Conservation (phyloP, 164 flowering plant species). For the Vitis riparia region DNA sequence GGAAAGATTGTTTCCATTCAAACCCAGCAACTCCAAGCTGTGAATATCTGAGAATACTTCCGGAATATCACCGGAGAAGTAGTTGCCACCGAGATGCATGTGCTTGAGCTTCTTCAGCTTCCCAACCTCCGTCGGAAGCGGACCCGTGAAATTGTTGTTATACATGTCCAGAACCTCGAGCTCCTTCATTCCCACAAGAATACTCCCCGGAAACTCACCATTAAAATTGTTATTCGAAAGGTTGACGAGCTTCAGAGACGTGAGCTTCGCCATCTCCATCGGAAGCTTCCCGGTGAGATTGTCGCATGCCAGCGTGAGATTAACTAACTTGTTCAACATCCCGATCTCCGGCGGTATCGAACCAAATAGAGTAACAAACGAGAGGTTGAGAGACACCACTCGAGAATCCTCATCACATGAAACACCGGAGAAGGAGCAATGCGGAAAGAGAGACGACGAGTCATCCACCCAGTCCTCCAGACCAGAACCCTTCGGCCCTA, state of each 20-base stretch:
- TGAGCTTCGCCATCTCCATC: constrained; percentile 39
- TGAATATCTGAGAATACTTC: constrained; percentile 44
- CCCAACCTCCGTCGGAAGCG: constrained; percentile 46
- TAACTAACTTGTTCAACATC: constrained; percentile 44
- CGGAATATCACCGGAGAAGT: constrained; percentile 71
- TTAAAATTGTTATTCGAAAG: constrained; percentile 59
- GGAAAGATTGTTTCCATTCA: constrained; percentile 56
- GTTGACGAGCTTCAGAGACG: constrained; percentile 52
- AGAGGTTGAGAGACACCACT: constrained; percentile 59
- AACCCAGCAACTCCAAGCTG: constrained; percentile 55
- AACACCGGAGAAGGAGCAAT: constrained; percentile 78
- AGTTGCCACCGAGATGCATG: constrained; percentile 72
- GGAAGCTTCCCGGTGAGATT: constrained; percentile 80
- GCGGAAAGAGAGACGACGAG: constrained; percentile 34
- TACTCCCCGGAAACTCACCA: constrained; percentile 45
- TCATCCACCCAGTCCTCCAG: constrained; percentile 56
- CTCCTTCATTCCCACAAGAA: constrained; percentile 29
- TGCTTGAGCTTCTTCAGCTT: constrained; percentile 39
- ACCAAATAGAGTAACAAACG: constrained; percentile 50
- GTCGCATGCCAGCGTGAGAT: constrained; percentile 45
- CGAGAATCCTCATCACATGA: constrained; percentile 48
- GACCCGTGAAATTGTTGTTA: constrained; percentile 70
- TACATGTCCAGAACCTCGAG: constrained; percentile 66
- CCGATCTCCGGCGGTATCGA: constrained; percentile 67
- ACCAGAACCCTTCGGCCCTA: constrained; percentile 36